Conservation (phyloP, 2,329 filamentous ascomycete genomes). For the Emergomyces africanus region DNA sequence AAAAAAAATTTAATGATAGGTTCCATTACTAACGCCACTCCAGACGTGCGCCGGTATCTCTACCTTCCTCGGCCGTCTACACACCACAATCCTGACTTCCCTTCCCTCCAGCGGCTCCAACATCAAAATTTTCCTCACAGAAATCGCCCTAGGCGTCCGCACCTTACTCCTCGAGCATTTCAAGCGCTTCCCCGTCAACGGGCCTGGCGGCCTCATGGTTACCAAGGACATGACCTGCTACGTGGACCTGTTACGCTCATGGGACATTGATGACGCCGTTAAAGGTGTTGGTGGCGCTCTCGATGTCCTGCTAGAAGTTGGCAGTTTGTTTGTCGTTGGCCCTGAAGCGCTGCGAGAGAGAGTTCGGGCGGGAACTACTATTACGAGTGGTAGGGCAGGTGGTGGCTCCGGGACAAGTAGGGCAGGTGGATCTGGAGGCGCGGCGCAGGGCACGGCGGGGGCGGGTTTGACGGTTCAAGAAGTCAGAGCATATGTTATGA, state of each 20-base stretch:
- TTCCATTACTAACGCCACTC: neutral
- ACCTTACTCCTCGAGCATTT: conserved; percentile 79
- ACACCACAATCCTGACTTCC: conserved; percentile 50
- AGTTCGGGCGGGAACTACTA: conserved; percentile 40
- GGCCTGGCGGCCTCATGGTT: conserved; percentile 86
- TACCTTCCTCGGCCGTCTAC: conserved; percentile 61
- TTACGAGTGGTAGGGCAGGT: conserved; percentile 27
- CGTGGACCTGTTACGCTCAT: conserved; percentile 69
- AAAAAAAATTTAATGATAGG: conserved; percentile 5
- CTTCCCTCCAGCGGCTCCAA: conserved; percentile 57
- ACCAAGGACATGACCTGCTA: conserved; percentile 95
- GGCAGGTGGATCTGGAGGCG: conserved; percentile 15
- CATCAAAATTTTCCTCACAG: conserved; percentile 65
- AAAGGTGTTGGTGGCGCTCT: conserved; percentile 43
- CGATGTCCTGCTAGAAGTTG: conserved; percentile 84
- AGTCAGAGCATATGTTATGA: conserved; percentile 72
- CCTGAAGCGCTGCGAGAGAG: conserved; percentile 63
- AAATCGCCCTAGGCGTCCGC: conserved; percentile 69
- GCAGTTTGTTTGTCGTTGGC: conserved; percentile 89
- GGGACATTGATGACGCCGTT: conserved; percentile 58
- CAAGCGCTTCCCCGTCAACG: conserved; percentile 85
- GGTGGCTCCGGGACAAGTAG: conserved; percentile 34
- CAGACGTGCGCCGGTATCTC: conserved; percentile 67
- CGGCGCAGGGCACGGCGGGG: conserved; percentile 47
- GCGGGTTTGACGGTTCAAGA: conserved; percentile 26